Conservation (phyloP, 1,284 basidiomycete genomes). For the Leccinum variabile region DNA sequence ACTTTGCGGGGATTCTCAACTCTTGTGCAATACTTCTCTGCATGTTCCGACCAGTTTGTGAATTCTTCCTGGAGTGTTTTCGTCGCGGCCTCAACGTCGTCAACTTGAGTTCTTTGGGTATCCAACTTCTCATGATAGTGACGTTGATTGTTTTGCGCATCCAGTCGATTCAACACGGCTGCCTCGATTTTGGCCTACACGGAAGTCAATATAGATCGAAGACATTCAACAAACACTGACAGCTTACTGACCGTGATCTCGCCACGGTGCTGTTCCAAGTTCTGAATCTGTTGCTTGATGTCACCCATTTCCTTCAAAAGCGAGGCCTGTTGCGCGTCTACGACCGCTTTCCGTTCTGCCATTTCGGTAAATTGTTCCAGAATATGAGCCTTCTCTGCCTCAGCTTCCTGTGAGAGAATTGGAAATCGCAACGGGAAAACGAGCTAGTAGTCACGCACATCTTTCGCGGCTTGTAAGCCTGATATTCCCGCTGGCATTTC, state of each 20-base stretch:
- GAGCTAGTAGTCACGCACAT: slow-evolving; percentile 35
- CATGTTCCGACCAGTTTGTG: slow-evolving; percentile 64
- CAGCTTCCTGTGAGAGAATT: slow-evolving; percentile 46
- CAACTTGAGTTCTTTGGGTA: slow-evolving; percentile 44
- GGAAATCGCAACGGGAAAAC: background rate
- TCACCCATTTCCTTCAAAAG: slow-evolving; percentile 44
- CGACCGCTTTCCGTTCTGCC: slow-evolving; percentile 39
- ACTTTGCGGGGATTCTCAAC: slow-evolving; percentile 58
- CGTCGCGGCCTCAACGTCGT: slow-evolving; percentile 44
- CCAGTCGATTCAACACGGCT: slow-evolving; percentile 46
- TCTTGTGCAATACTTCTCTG: slow-evolving; percentile 61
- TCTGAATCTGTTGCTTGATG: slow-evolving; percentile 47
- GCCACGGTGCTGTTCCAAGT: slow-evolving; percentile 44
- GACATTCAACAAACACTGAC: background rate
- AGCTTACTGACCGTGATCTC: slow-evolving; percentile 42
- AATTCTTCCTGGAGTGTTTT: slow-evolving; percentile 60
- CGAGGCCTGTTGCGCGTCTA: slow-evolving; percentile 44
- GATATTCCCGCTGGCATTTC: slow-evolving; percentile 73
- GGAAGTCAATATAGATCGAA: slow-evolving; percentile 1
- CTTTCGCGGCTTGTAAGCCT: slow-evolving; percentile 59
- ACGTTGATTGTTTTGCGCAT: slow-evolving; percentile 45
- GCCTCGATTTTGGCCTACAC: slow-evolving; percentile 44
- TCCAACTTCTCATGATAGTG: slow-evolving; percentile 52
- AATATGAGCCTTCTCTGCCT: slow-evolving; percentile 51
- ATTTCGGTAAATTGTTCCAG: slow-evolving; percentile 51